Conservation (phyloP, 2,329 filamentous ascomycete species). For the Microsporum ferrugineum region DNA sequence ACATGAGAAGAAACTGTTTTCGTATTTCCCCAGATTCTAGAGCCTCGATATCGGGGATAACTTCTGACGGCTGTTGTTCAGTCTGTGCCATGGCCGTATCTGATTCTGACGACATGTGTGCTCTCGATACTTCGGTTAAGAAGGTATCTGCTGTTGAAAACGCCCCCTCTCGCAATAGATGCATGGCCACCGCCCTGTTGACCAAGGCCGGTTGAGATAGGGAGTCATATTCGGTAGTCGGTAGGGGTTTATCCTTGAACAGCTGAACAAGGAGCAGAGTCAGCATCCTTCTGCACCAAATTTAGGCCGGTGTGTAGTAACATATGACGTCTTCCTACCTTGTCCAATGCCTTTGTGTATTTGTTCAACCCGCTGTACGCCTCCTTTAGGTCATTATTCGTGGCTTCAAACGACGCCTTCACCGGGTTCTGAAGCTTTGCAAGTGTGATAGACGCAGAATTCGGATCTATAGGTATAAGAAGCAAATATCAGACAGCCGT, state of each 20-base stretch:
- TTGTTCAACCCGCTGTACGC: conserved; percentile 71
- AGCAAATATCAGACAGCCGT: not conserved
- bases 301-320: not conserved
- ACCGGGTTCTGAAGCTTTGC: conserved; percentile 78
- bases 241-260: conserved; percentile 56
- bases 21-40: conserved; percentile 60
- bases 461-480: conserved; percentile 44
- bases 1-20: conserved; percentile 77
- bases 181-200: conserved; percentile 92
- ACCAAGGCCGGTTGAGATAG: conserved; percentile 68
- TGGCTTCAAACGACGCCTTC: conserved; percentile 65
- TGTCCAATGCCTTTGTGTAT: conserved; percentile 76
- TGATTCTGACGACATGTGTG: conserved; percentile 30
- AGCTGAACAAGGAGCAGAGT: conserved; percentile 34
- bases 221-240: conserved; percentile 69
- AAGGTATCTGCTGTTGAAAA: conserved; percentile 82
- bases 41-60: conserved; percentile 43
- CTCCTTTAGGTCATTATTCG: conserved; percentile 71
- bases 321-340: conserved; percentile 39
- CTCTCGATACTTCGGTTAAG: conserved; percentile 54
- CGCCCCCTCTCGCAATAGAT: conserved; percentile 85
- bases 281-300: not conserved
- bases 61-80: conserved; percentile 27
- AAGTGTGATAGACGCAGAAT: conserved; percentile 60
- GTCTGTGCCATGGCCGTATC: conserved; percentile 22